Percentiles rank a stretch among this genome's conserved stretches.
These are phyloP conservation scores for Penicillium italicum DNA, from an alignment of 2,329 filamentous ascomycete species.

Conservation along the genomic window DNA sequence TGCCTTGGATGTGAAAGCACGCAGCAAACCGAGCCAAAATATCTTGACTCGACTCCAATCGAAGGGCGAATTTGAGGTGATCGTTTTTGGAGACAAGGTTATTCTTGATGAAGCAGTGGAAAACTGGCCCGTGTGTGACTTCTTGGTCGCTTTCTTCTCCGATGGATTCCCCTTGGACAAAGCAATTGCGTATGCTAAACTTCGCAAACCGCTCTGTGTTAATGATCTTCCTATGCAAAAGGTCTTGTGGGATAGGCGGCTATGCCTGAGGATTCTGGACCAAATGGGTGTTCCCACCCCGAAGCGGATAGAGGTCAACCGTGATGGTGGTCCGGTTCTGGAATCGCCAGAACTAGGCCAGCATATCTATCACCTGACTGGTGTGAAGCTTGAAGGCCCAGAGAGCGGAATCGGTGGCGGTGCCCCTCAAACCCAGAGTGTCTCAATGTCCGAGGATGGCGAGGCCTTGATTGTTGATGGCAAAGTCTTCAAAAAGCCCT, in stretches of 20 bases:
- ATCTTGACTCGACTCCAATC: constrained; percentile 89
- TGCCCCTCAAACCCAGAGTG: constrained; percentile 56
- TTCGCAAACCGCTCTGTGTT: constrained; percentile 93
- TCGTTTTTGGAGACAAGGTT: constrained; percentile 98
- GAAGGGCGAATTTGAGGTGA: constrained; percentile 89
- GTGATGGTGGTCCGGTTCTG: constrained; percentile 81
- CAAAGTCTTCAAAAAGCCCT: constrained; percentile 76
- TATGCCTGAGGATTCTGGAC: constrained; percentile 85
- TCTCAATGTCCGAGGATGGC: constrained; percentile 85
- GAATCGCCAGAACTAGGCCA: constrained; percentile 75
- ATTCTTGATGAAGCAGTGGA: constrained; percentile 95
- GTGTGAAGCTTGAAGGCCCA: constrained; percentile 68
- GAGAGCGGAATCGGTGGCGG: constrained; percentile 64
- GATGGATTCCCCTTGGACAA: constrained; percentile 97
- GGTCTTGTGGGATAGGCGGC: constrained; percentile 88
- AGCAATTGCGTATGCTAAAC: constrained; percentile 89
- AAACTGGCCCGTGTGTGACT: constrained; percentile 96
- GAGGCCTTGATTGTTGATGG: constrained; percentile 89
- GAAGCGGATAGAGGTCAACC: constrained; percentile 80
- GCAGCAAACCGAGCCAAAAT: constrained; percentile 94
- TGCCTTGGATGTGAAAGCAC: constrained; percentile 89
- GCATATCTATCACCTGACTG: constrained; percentile 75
- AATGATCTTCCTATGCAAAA: constrained; percentile 98
- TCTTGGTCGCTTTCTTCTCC: constrained; percentile 96
- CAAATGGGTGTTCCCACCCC: constrained; percentile 87